phyloP scores from a whole-genome alignment of 192 early-diverging fungal genomes.

The Pilaira anomala region DNA sequence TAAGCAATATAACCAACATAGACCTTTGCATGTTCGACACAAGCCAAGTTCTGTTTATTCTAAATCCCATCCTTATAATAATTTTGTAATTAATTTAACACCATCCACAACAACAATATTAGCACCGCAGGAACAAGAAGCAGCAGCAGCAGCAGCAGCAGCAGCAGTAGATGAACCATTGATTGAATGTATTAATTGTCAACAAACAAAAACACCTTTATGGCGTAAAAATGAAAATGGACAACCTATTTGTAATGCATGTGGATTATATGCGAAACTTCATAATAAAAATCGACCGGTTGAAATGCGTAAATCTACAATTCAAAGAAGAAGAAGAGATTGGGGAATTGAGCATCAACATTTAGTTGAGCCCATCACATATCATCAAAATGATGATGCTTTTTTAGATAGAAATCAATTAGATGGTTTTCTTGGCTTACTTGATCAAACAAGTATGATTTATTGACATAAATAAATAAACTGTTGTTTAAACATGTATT shows the following conservation, averaged over 20 bases:
- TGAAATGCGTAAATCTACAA: conserved; percentile 51
- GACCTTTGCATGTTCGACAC: conserved; percentile 55
- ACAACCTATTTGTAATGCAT: conserved; percentile 79
- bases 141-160: too few species aligned
- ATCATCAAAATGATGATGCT: conserved; percentile 25
- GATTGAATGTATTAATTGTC: conserved; percentile 62
- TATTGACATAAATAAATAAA: too few species aligned
- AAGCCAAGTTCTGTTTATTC: neutral
- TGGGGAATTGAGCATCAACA: conserved; percentile 26
- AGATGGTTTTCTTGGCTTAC: conserved; percentile 47
- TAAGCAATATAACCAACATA: conserved; percentile 84
- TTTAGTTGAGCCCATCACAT: neutral
- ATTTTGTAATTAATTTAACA: too few species aligned
- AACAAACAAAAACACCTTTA: conserved; percentile 73
- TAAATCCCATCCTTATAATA: neutral
- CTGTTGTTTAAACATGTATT: too few species aligned
- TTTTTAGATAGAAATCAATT: conserved; percentile 49
- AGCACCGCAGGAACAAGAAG: too few species aligned
- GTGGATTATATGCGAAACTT: conserved; percentile 59
- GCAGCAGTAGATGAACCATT: too few species aligned
- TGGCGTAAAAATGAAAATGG: conserved; percentile 77
- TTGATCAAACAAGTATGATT: conserved; percentile 47
- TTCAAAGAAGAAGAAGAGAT: conserved; percentile 47
- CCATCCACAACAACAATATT: too few species aligned
- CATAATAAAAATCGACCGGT: conserved; percentile 48